A percentile compares a stretch with the other conserved stretches of the same genome.
These are phyloP conservation scores for Torulaspora indica DNA, from an alignment of 805 yeast species.

Conservation along the genomic window DNA sequence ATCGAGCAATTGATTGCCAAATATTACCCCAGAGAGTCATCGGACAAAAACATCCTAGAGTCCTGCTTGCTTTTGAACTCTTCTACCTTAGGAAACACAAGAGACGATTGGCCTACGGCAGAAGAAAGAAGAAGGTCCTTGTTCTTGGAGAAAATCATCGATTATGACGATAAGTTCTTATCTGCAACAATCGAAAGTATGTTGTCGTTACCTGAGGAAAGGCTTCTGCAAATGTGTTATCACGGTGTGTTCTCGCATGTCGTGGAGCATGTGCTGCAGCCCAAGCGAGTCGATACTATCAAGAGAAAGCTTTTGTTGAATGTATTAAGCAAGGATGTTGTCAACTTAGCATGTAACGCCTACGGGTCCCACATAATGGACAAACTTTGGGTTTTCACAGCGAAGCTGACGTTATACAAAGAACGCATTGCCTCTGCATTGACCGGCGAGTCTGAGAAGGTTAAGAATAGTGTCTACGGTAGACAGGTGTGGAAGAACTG, in stretches of 20 bases:
- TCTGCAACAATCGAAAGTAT: conserved; percentile 55
- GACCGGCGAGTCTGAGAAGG: conserved; percentile 51
- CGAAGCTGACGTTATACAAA: conserved; percentile 72
- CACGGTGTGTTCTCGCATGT: conserved; percentile 93
- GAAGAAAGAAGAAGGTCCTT: conserved; percentile 79
- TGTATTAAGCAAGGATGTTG: conserved; percentile 51
- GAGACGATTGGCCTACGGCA: conserved; percentile 88
- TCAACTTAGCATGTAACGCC: conserved; percentile 68
- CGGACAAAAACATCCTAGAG: conserved; percentile 52
- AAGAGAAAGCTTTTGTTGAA: conserved; percentile 68
- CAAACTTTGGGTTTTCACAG: conserved; percentile 73
- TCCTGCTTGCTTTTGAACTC: conserved; percentile 58
- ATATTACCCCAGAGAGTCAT: conserved; percentile 40
- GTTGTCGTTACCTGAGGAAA: conserved; percentile 54
- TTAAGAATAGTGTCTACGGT: conserved; percentile 85
- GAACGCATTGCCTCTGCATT: conserved; percentile 78
- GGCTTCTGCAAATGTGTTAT: conserved; percentile 65
- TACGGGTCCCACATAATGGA: conserved; percentile 91
- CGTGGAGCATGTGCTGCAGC: conserved; percentile 60
- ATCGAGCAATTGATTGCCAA: conserved; percentile 45
- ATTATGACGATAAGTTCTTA: conserved; percentile 59
- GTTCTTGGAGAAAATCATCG: conserved; percentile 67
- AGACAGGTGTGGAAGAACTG: conserved; percentile 93
- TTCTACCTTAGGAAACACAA: conserved; percentile 76
- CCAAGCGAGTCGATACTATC: conserved; percentile 46